Percentiles rank a stretch among this genome's conserved stretches.
Conservation (phyloP, 140 eudicot genomes). For the Artemisia princeps region DNA sequence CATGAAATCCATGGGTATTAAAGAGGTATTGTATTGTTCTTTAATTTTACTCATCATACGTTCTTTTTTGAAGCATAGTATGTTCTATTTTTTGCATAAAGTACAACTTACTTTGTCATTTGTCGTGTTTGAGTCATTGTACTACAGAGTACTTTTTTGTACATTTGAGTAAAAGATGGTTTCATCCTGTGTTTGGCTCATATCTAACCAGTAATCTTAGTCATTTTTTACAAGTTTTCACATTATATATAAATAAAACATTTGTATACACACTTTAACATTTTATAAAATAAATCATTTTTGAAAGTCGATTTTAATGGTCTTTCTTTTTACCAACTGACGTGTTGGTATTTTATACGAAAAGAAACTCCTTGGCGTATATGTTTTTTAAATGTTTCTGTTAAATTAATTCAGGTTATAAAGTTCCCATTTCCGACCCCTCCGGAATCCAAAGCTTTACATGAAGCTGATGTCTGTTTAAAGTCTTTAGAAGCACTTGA, state of each 20-base stretch:
- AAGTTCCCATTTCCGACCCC: slow-evolving; percentile 91
- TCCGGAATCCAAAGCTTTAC: slow-evolving; percentile 51
- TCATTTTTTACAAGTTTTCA: no score
- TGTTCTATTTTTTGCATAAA: no score
- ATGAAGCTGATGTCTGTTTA: slow-evolving; percentile 73
- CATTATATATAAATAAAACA: no score
- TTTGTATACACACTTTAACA: no score
- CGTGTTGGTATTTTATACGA: no score
- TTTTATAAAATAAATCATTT: no score
- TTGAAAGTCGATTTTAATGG: no score
- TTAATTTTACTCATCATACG: not conserved
- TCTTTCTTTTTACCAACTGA: no score
- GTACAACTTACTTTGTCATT: no score
- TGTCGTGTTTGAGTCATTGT: no score
- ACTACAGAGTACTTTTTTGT: no score
- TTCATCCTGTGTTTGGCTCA: not conserved
- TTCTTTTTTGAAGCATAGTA: no score
- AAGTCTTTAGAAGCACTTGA: slow-evolving; percentile 82
- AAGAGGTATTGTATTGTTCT: slow-evolving; percentile 40
- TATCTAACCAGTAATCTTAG: not conserved
- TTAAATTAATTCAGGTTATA: slow-evolving; percentile 44
- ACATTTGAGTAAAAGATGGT: not conserved
- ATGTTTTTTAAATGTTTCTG: not conserved
- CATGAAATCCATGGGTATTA: slow-evolving; percentile 91
- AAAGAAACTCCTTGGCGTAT: not conserved